phyloP scores from a whole-genome alignment of 2,329 filamentous ascomycete species.

The Tolypocladium amazonense region DNA sequence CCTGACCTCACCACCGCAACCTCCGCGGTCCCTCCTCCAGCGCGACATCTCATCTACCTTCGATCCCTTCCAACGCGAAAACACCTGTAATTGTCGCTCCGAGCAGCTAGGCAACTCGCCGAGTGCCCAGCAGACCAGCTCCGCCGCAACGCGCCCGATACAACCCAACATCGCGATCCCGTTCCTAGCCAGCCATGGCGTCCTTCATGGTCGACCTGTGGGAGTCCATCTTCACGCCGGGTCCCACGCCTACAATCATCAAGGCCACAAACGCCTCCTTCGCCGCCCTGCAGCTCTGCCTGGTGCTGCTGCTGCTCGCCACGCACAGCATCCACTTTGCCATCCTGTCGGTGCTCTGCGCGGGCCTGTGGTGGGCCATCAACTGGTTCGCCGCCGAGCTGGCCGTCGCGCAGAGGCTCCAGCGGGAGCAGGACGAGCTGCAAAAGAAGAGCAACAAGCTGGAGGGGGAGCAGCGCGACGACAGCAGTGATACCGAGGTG shows the following conservation, averaged over 20 bases:
- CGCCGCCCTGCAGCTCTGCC: conserved; percentile 69
- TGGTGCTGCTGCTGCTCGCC: conserved; percentile 63
- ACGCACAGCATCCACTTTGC: conserved; percentile 87
- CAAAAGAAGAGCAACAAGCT: neutral
- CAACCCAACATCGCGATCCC: neutral
- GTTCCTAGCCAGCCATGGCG: conserved; percentile 31
- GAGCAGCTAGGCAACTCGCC: neutral
- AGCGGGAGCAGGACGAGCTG: conserved; percentile 19
- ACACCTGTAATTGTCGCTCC: neutral
- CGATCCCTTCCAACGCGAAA: neutral
- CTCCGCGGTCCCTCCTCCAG: neutral
- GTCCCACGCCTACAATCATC: conserved; percentile 77
- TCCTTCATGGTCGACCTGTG: conserved; percentile 66
- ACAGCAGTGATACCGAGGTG: conserved; percentile 34
- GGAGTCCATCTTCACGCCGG: conserved; percentile 88
- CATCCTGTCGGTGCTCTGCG: conserved; percentile 68
- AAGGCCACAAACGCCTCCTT: conserved; percentile 87
- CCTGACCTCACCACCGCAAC: neutral
- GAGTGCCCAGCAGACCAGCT: neutral
- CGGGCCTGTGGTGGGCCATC: conserved; percentile 80
- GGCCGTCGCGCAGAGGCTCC: conserved; percentile 26
- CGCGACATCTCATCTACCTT: neutral
- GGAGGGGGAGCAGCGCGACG: conserved; percentile 10
- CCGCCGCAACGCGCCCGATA: neutral
- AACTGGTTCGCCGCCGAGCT: conserved; percentile 88